A percentile compares a stretch with the other conserved stretches of the same genome.
These are phyloP conservation scores for Mucor velutinosus DNA, from an alignment of 371 early-diverging fungal genomes.

Conservation along the genomic window DNA sequence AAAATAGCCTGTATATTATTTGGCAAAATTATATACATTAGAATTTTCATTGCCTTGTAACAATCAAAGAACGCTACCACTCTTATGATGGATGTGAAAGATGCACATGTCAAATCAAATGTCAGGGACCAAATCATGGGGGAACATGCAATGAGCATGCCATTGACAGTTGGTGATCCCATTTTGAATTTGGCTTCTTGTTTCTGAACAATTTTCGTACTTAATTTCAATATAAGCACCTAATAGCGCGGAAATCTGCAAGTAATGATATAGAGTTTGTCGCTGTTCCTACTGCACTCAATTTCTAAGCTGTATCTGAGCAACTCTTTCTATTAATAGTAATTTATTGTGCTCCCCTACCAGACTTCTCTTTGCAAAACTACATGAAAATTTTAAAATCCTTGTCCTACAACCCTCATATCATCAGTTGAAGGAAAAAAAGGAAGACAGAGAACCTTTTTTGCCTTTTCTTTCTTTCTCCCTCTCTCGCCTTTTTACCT, in stretches of 20 bases:
- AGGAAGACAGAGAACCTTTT: background rate
- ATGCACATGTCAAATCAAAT: background rate
- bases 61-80: no score
- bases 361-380: background rate
- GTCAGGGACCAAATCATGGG: background rate
- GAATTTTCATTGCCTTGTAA: background rate
- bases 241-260: background rate
- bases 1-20: background rate
- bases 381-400: background rate
- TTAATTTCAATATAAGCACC: background rate
- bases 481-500: conserved; percentile 8
- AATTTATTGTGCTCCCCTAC: background rate
- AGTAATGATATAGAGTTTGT: no score
- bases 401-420: conserved; percentile 2
- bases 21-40: background rate
- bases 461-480: conserved; percentile 6
- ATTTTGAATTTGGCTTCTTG: background rate
- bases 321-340: background rate
- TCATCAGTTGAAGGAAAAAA: background rate
- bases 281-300: background rate
- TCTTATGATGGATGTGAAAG: background rate
- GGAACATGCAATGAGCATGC: background rate
- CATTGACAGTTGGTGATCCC: background rate
- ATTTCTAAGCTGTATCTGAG: background rate
- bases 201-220: background rate